phyloP scores from a whole-genome alignment of 2,329 filamentous ascomycete species.

The Penicillium sp. region DNA sequence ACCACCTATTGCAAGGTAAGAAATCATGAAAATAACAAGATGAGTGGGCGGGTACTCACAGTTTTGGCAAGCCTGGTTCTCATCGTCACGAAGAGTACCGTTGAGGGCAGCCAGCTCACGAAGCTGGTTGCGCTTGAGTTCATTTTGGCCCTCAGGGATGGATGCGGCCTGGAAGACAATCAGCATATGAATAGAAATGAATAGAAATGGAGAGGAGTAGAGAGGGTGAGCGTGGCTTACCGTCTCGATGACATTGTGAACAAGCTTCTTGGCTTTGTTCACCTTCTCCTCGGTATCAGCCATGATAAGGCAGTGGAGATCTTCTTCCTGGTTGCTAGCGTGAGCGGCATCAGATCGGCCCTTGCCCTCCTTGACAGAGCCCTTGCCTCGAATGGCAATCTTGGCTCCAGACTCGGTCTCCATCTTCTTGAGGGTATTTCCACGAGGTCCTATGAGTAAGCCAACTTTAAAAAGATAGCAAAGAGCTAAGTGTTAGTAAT shows the following conservation, averaged over 20 bases:
- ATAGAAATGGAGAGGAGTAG: neutral
- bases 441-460: conserved; percentile 99
- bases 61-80: conserved; percentile 99
- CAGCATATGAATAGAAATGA: conserved; percentile 24
- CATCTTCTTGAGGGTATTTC: conserved; percentile 99
- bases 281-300: conserved; percentile 99
- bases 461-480: conserved; percentile 83
- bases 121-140: conserved; percentile 97
- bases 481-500: conserved; percentile 88
- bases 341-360: conserved; percentile 98
- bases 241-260: conserved; percentile 98
- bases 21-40: neutral
- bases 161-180: conserved; percentile 75
- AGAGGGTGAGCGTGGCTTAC: conserved; percentile 60
- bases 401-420: conserved; percentile 96
- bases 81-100: conserved; percentile 97
- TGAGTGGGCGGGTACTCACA: conserved; percentile 55
- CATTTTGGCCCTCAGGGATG: conserved; percentile 97
- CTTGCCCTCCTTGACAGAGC: conserved; percentile 99
- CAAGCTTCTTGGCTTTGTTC: conserved; percentile 97
- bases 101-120: conserved; percentile 97
- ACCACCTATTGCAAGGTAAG: conserved; percentile 59
- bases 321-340: conserved; percentile 99
- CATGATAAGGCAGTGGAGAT: conserved; percentile 99
- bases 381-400: conserved; percentile 99